These are phyloP conservation scores for Solanum dulcamara DNA, from an alignment of 257 asterid species.

Conservation along the genomic window DNA sequence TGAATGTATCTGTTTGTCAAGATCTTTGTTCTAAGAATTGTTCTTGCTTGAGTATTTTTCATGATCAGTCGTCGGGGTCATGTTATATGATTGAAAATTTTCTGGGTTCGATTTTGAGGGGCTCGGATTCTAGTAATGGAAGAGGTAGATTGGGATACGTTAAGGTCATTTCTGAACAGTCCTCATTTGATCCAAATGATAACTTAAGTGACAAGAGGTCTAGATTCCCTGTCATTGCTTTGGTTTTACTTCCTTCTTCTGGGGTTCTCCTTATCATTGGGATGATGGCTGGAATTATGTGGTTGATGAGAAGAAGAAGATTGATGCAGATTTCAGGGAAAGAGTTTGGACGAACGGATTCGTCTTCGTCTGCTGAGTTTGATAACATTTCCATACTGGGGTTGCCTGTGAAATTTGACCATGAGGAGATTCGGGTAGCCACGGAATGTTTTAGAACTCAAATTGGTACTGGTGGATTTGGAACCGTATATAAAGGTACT, in stretches of 20 bases:
- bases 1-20: constrained; percentile 38
- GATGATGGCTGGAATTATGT: constrained; percentile 16
- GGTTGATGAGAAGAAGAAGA: constrained; percentile 17
- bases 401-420: constrained; percentile 41
- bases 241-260: constrained; percentile 42
- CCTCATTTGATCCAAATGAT: constrained; percentile 2
- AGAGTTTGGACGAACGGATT: constrained; percentile 8
- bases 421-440: constrained; percentile 41
- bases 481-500: constrained; percentile 54
- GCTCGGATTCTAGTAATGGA: background rate
- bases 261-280: constrained; percentile 26
- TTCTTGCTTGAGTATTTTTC: constrained; percentile 55
- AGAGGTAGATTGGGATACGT: constrained; percentile 33
- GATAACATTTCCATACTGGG: constrained; percentile 45
- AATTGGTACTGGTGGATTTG: constrained; percentile 73
- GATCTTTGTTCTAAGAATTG: constrained; percentile 52
- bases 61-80: constrained; percentile 40
- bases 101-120: constrained; percentile 45
- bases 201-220: background rate
- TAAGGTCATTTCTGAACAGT: constrained; percentile 15
- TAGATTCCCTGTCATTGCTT: constrained; percentile 29
- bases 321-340: constrained; percentile 3
- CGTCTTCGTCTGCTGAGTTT: constrained; percentile 19
- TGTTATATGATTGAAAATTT: constrained; percentile 39
- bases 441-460: constrained; percentile 40